Base-by-base conservation (phyloP, 768 basidiomycete genomes). In the Agaricus sinodeliciosus region DNA sequence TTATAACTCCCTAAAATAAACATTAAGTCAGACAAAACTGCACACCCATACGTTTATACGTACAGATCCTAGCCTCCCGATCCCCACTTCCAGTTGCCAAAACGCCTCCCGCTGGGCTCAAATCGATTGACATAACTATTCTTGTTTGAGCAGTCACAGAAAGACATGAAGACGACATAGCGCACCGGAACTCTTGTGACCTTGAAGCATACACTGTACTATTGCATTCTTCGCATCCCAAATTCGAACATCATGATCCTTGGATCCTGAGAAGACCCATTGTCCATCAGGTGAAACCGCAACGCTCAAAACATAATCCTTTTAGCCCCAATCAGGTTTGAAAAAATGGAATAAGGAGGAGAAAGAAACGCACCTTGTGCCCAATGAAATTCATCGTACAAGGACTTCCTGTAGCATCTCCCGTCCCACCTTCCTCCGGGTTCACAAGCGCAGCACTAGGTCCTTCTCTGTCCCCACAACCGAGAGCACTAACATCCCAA, bases 231-330 rank as follows among this genome's bases (percentile, higher is more conserved):
- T 73, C 40, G 82, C 74, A 62, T 87, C 83, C 78, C 82, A 84
- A 61, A 87, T 86, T 62, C 88, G 85, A 49, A 91, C 87, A 3
- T 84, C 84, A 27, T 89, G 81, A 66, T 92, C 89, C 65, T 90
- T 90, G 18, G 63, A 65, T 25, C 90, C 88, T n/a, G 84, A 87
- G 18, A 89, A 88, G 61, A 91, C 83, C 84, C 87, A 67, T 50
- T 85, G 79, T 5, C 87, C 87, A 63, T 92, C 90, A 48, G 85
- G 84, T 28, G 87, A 86, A 42, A 90, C 84, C 22, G 62, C 70
- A 13, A 73, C 73, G 27, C 67, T 68, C 49, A 75, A 53, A 31
- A 75, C 73, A 56, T 72, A 73, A 57, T 73, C 69, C 69, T 93
- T 78, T 51, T 80, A 4, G 6, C 77, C 45, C 75, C 72, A 13